phyloP scores from a whole-genome alignment of 1,284 basidiomycete genomes.

The Moesziomyces sp. region DNA sequence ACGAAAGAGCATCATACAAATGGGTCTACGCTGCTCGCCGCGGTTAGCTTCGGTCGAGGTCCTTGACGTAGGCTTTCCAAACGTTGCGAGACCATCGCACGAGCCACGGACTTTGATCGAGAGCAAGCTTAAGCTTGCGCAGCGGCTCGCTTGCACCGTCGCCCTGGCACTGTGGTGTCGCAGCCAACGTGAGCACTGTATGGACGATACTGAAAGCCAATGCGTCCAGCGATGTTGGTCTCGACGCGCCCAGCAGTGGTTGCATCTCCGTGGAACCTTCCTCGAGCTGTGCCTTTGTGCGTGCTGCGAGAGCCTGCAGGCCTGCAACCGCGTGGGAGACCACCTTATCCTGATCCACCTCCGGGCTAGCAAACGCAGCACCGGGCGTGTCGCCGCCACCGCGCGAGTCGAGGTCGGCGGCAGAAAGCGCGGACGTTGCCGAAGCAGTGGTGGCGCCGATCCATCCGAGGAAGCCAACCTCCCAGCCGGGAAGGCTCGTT shows the following conservation, averaged over 20 bases:
- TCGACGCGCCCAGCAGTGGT: slow-evolving; percentile 16
- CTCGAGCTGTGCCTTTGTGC: slow-evolving; percentile 26
- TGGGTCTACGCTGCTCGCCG: too few species aligned
- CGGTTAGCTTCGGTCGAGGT: slow-evolving; percentile 22
- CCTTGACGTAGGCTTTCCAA: slow-evolving; percentile 39
- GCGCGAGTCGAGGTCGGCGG: slow-evolving; percentile 33
- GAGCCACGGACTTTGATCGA: slow-evolving; percentile 42
- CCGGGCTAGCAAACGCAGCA: slow-evolving; percentile 28
- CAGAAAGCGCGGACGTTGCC: slow-evolving; percentile 23
- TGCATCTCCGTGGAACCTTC: slow-evolving; percentile 4
- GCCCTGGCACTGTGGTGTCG: slow-evolving; percentile 29
- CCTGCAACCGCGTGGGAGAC: slow-evolving; percentile 25
- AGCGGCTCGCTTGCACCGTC: slow-evolving; percentile 13
- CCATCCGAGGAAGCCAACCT: slow-evolving; percentile 47
- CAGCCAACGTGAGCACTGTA: slow-evolving; percentile 49
- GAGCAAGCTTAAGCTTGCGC: slow-evolving; percentile 22
- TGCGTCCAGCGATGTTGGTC: slow-evolving; percentile 45
- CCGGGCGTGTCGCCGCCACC: slow-evolving; percentile 43
- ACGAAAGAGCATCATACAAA: too few species aligned
- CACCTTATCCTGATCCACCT: slow-evolving; percentile 43
- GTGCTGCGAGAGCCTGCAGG: slow-evolving; percentile 30
- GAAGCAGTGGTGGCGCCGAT: slow-evolving; percentile 35
- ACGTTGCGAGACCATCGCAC: slow-evolving; percentile 40
- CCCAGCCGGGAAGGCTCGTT: slow-evolving; percentile 46
- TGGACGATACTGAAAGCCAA: slow-evolving; percentile 50